Evolutionary conservation across 306 rosid genomes (phyloP), one percentile per base, ranked within the genome.

Genomic region (Cucurbita moschata): DNA sequence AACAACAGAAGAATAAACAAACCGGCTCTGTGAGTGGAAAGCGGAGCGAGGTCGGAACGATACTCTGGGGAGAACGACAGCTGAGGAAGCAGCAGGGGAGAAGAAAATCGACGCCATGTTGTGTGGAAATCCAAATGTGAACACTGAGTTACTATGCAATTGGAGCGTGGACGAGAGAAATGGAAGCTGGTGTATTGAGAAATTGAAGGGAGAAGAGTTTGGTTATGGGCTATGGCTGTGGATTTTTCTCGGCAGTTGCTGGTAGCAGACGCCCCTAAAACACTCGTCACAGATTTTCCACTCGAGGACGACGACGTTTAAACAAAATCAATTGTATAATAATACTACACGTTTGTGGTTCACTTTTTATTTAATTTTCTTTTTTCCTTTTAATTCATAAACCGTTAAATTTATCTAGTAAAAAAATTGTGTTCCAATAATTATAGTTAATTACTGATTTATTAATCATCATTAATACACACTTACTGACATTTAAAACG

Each of bases 91-190:
- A 40, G 85, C 77, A 35, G 87, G 81, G n/a, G 83, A 44, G 79
- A 74, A 35, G 49, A 78, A 72, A 83, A 93, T 73, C 76, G 97
- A 88, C 79, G 88, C 82, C 98, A 93, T 93, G 64, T 59, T 37
- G 69, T 56, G 52, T 26, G 52, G 66, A 66, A 21, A 44, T 13
- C 23, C 51, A 12, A 26, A 40, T 16, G 71, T 5, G 49, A 18
- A 5, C 8, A 10, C 16, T 8, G 49, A 40, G 4, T 7, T 30
- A 10, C 37, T 42, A 2, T 4, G 2, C 1, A 26, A 46, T 46
- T 39, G 50, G 50, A 39, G 12, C 1, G 7, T 46, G 73, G 21
- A 7, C 16, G 42, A 47, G 5, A 64, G 18, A 39, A 65, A 66
- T 44, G 12, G 11, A 50, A 51, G 43, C 44, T 19, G 52, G 47